A percentile compares a stretch with the other conserved stretches of the same genome.
Evolutionary conservation across 2,329 filamentous ascomycete genomes (phyloP).

Genomic region (Claviceps digitariae): DNA sequence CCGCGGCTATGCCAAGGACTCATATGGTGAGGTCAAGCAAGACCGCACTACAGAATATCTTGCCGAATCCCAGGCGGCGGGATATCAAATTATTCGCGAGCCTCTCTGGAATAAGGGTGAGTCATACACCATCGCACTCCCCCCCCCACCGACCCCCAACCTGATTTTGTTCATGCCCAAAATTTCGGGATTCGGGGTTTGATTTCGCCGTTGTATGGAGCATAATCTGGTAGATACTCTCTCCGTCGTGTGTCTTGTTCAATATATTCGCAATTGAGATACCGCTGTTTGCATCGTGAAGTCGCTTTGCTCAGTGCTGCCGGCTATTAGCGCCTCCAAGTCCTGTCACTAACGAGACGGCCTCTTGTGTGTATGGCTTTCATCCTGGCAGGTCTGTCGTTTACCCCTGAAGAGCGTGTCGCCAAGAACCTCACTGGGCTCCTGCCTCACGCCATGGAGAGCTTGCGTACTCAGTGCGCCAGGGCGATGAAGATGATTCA

Average conservation of each 20-base stretch:
- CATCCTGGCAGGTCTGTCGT: conserved; percentile 39
- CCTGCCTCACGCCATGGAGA: conserved; percentile 50
- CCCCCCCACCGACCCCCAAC: background rate
- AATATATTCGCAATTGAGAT: background rate
- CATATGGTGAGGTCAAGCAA: conserved; percentile 43
- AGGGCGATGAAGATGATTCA: conserved; percentile 64
- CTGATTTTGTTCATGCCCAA: background rate
- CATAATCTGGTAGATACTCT: background rate
- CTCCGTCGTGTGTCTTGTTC: background rate
- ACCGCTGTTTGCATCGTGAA: background rate
- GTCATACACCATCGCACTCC: conserved; percentile 8
- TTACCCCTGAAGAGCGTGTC: conserved; percentile 49
- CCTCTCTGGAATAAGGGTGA: conserved; percentile 54
- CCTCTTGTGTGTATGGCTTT: background rate
- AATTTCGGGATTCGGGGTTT: background rate
- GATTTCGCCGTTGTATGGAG: background rate
- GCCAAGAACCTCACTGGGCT: conserved; percentile 53
- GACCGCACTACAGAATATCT: conserved; percentile 39
- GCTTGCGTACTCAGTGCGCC: conserved; percentile 43
- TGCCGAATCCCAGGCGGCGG: conserved; percentile 35
- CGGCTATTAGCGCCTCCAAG: background rate
- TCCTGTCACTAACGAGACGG: background rate
- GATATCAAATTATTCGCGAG: conserved; percentile 48
- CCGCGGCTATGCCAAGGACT: conserved; percentile 44
- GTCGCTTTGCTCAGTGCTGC: background rate